These are phyloP conservation scores for Plantago lanceolata DNA, from an alignment of 305 asterid species.

Conservation along the genomic window DNA sequence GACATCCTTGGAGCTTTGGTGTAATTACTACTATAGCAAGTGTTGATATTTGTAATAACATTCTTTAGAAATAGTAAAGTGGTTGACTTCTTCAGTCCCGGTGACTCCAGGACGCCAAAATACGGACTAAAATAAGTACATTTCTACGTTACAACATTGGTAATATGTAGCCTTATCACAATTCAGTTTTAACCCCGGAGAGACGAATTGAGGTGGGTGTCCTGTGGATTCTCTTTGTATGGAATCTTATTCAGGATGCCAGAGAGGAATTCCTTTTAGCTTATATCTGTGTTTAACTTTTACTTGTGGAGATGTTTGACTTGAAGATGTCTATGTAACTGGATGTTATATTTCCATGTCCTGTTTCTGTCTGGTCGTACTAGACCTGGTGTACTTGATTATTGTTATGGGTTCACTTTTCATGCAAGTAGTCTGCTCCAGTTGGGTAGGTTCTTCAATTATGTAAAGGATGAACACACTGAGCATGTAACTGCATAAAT, in stretches of 20 bases:
- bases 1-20: background rate
- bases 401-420: background rate
- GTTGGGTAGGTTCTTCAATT: background rate
- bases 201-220: background rate
- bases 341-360: background rate
- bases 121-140: background rate
- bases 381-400: background rate
- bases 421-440: background rate
- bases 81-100: background rate
- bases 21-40: conserved; percentile 10
- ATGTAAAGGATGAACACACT: background rate
- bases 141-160: background rate
- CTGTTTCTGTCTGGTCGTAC: background rate
- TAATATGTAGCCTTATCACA: background rate
- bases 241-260: background rate
- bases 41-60: conserved; percentile 15
- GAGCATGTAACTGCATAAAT: background rate
- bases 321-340: background rate
- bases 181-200: background rate
- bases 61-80: conserved; percentile 9
- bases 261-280: background rate
- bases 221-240: background rate
- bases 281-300: background rate
- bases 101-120: background rate
- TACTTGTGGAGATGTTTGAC: background rate